Evolutionary conservation across 768 basidiomycete genomes (phyloP), one percentile per base, ranked within the genome.

Genomic region (Asterophora lycoperdoides): DNA sequence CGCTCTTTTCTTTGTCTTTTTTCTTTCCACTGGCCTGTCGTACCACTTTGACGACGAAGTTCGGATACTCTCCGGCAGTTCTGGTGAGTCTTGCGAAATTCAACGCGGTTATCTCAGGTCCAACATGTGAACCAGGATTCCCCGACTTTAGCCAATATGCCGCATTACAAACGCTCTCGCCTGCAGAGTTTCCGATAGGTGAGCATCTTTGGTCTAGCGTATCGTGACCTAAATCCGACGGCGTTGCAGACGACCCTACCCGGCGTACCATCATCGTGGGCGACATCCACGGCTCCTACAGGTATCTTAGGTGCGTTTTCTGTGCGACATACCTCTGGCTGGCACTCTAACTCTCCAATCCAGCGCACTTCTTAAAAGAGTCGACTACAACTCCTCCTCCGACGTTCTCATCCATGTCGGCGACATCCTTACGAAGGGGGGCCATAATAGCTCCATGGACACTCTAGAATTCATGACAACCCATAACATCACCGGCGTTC

Each of bases 241-340:
- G 13, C 8, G 33, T 9, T 15, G 26, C 41, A 87, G 87, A 76
- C 49, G 70, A 78, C 11, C 63, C 74, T 3, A 58, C 67, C 20
- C 71, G 64, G 53, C 80, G 91, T 13, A 70, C 86, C 20, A 80
- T 97, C 36, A 67, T 92, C 51, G 70, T 96, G 10, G 94, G 93
- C 7, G 94, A 97, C 58, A 74, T 96, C 6, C 94, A 97, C 71
- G 91, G 89, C 39, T 90, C 86, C 80, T 74, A 77, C 44, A 61
- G 73, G 5, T 77, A 83, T 0, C 66, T 96, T 4, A 70, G 79
- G 89, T 91, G 46, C 48, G 85, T 67, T 23, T 14, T 37, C 10
- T 29, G n/a, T 34, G 10, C 23, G 19, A 19, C 23, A 9, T 11
- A 14, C 44, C 13, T 14, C n/a, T 17, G 6, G 26, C 4, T 48